Percentiles rank a stretch among this genome's conserved stretches.
phyloP scores from a whole-genome alignment of 2,329 filamentous ascomycete species.

The Penicillium sp. region DNA sequence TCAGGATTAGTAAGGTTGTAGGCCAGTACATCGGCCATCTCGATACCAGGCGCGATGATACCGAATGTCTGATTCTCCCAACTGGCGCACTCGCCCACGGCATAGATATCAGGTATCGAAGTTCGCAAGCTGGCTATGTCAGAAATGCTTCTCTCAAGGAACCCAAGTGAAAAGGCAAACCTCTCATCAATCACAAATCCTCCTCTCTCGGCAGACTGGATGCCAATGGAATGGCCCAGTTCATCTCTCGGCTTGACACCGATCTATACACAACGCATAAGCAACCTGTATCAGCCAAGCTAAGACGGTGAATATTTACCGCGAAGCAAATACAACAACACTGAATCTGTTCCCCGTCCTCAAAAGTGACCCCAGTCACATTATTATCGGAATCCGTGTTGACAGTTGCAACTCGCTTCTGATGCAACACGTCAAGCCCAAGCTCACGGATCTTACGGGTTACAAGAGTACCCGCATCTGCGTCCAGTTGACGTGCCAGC shows the following conservation, averaged over 20 bases:
- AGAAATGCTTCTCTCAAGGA: neutral
- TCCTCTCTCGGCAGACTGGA: constrained; percentile 66
- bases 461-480: constrained; percentile 74
- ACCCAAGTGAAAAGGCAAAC: constrained; percentile 11
- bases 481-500: constrained; percentile 74
- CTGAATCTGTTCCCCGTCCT: constrained; percentile 71
- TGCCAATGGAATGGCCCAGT: constrained; percentile 63
- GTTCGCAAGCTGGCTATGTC: constrained; percentile 54
- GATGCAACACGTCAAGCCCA: constrained; percentile 74
- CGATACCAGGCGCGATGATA: constrained; percentile 81
- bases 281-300: neutral
- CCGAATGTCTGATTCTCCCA: constrained; percentile 85
- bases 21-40: constrained; percentile 87
- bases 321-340: constrained; percentile 85
- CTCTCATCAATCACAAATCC: constrained; percentile 60
- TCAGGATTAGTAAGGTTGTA: constrained; percentile 83
- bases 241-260: constrained; percentile 78
- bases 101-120: constrained; percentile 69
- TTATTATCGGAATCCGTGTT: constrained; percentile 62
- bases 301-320: constrained; percentile 33
- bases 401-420: constrained; percentile 69
- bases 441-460: constrained; percentile 74
- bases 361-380: constrained; percentile 70
- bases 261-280: constrained; percentile 48
- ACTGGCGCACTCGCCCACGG: constrained; percentile 85